A percentile compares a stretch with the other conserved stretches of the same genome.
Conservation (phyloP, 2,329 filamentous ascomycete genomes). For the Stagonosporopsis rhizophila region DNA sequence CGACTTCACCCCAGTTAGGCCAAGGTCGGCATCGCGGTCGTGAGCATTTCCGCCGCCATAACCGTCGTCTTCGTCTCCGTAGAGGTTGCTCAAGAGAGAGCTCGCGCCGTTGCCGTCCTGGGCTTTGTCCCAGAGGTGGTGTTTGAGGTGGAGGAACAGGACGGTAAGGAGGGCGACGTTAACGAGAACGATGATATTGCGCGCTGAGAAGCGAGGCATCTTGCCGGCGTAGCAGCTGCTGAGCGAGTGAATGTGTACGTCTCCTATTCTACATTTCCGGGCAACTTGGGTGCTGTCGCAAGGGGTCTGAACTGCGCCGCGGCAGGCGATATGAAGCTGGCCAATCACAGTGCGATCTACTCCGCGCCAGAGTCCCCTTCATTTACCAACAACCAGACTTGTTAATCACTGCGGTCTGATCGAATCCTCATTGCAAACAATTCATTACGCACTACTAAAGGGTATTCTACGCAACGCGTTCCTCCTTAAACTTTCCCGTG, state of each 20-base stretch:
- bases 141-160: slow-evolving; percentile 41
- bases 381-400: background rate
- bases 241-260: background rate
- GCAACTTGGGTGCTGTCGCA: background rate
- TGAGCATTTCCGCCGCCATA: slow-evolving; percentile 9
- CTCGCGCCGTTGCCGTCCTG: background rate
- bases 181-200: slow-evolving; percentile 32
- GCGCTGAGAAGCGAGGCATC: slow-evolving; percentile 43
- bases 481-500: slow-evolving; percentile 19
- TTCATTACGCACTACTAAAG: slow-evolving; percentile 15
- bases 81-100: slow-evolving; percentile 2
- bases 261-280: background rate
- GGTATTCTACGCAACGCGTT: slow-evolving; percentile 15
- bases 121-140: slow-evolving; percentile 34
- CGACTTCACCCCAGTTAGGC: slow-evolving; percentile 4
- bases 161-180: slow-evolving; percentile 36
- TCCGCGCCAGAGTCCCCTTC: background rate
- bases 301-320: slow-evolving; percentile 1
- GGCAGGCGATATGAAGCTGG: background rate
- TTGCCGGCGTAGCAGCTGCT: slow-evolving; percentile 13
- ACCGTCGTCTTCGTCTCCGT: slow-evolving; percentile 3
- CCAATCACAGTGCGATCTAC: slow-evolving; percentile 11
- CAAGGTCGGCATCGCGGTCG: slow-evolving; percentile 3
- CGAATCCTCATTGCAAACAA: background rate
- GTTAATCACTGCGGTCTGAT: background rate